Percentiles rank a stretch among this genome's conserved stretches.
Evolutionary conservation across 1,284 basidiomycete species (phyloP).

Genomic region (Phenoliferia sp.): DNA sequence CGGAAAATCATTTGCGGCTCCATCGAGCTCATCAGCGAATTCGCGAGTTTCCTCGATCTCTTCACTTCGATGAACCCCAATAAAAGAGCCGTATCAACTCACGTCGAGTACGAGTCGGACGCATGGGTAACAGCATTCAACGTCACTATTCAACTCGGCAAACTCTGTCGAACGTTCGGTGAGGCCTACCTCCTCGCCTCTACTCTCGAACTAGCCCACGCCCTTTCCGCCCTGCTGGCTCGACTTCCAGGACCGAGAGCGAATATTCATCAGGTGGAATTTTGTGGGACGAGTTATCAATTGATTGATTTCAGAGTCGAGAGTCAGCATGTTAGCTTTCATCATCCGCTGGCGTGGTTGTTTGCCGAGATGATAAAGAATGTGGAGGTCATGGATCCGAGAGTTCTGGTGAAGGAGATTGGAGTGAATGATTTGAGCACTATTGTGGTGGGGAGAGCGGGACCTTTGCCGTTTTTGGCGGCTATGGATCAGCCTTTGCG

Average conservation of each 20-base stretch:
- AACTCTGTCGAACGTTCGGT: conserved; percentile 81
- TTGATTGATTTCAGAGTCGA: conserved; percentile 71
- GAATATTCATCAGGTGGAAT: conserved; percentile 60
- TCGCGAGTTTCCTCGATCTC: conserved; percentile 77
- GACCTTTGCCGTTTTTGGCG: conserved; percentile 50
- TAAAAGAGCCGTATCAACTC: conserved; percentile 69
- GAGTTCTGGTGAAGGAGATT: conserved; percentile 34
- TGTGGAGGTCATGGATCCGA: conserved; percentile 50
- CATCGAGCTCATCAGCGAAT: conserved; percentile 11
- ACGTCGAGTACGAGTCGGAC: conserved; percentile 91
- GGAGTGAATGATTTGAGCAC: conserved; percentile 4
- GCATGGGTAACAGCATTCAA: conserved; percentile 92
- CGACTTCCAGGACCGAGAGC: conserved; percentile 59
- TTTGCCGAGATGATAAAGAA: conserved; percentile 80
- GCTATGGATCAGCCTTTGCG: conserved; percentile 79
- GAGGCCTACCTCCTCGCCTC: conserved; percentile 64
- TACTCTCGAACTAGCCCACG: conserved; percentile 58
- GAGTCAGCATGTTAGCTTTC: conserved; percentile 81
- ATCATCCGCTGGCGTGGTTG: conserved; percentile 89
- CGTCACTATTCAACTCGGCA: conserved; percentile 77
- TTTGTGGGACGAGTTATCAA: conserved; percentile 57
- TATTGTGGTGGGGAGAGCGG: conserved; percentile 46
- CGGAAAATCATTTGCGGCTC: conserved; percentile 20
- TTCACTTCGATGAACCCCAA: conserved; percentile 90
- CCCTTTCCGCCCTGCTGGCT: conserved; percentile 64